phyloP scores from a whole-genome alignment of 2,329 filamentous ascomycete species.

The Chaetomiaceae sp. region DNA sequence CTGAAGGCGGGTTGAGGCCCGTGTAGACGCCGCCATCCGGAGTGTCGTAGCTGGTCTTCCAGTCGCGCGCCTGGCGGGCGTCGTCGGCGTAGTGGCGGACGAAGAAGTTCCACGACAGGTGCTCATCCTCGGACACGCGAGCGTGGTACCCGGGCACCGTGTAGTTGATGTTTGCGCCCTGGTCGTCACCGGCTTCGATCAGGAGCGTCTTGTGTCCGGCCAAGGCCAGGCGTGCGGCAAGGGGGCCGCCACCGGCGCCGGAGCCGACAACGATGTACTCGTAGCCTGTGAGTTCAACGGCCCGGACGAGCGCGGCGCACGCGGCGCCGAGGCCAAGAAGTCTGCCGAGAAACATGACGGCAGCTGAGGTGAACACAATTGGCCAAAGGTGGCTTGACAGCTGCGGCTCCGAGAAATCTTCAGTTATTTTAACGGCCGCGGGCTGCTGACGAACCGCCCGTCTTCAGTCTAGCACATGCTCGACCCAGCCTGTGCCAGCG shows the following conservation, averaged over 20 bases:
- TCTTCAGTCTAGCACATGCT: no score
- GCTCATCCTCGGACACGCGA: slow-evolving; percentile 24
- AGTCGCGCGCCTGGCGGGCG: slow-evolving; percentile 45
- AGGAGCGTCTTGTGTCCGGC: slow-evolving; percentile 58
- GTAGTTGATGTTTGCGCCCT: slow-evolving; percentile 33
- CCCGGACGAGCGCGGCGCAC: slow-evolving; percentile 19
- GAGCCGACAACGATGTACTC: slow-evolving; percentile 62
- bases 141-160: slow-evolving; percentile 27
- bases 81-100: slow-evolving; percentile 56
- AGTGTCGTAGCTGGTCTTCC: slow-evolving; percentile 42
- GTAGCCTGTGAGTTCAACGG: slow-evolving; percentile 39
- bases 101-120: slow-evolving; percentile 53
- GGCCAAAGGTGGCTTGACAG: no score
- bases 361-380: no score
- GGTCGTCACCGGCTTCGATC: slow-evolving; percentile 54
- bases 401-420: no score
- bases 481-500: neutral
- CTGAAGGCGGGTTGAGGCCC: slow-evolving; percentile 33
- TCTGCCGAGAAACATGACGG: slow-evolving; percentile 12
- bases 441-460: no score
- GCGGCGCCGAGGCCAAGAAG: slow-evolving; percentile 16
- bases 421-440: no score
- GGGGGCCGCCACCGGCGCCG: slow-evolving; percentile 54
- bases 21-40: slow-evolving; percentile 36
- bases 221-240: slow-evolving; percentile 56